Percentiles rank a stretch among this genome's conserved stretches.
Conservation (phyloP, 140 eudicot genomes). For the Ambrosia hybrid region DNA sequence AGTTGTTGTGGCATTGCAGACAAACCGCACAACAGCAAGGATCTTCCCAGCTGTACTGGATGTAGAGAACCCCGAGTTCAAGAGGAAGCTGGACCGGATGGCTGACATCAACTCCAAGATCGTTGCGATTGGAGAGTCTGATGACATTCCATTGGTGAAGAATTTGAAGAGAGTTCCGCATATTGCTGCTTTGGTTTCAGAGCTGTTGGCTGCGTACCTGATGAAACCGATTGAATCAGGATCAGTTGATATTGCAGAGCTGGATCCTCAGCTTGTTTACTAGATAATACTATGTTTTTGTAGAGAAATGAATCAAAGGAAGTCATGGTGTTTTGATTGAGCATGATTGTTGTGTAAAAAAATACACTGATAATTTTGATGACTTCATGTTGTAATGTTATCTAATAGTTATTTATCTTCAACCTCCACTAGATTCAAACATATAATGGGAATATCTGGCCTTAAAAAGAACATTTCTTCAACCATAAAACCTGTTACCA, state of each 20-base stretch:
- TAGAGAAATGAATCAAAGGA: constrained; percentile 15
- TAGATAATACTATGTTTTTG: constrained; percentile 35
- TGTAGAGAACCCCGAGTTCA: constrained; percentile 95
- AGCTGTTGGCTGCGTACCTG: constrained; percentile 84
- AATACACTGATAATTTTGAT: constrained; percentile 34
- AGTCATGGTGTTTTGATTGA: constrained; percentile 30
- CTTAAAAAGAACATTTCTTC: no score
- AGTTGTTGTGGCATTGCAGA: constrained; percentile 46
- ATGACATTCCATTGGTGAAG: constrained; percentile 81
- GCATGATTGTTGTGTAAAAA: constrained; percentile 39
- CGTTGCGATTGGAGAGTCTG: constrained; percentile 62
- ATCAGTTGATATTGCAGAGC: constrained; percentile 82
- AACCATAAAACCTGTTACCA: no score
- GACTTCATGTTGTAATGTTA: constrained; percentile 29
- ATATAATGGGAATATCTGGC: no score
- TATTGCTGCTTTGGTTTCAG: constrained; percentile 83
- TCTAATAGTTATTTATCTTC: not conserved
- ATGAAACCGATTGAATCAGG: constrained; percentile 98
- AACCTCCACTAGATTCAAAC: not conserved
- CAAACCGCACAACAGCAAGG: constrained; percentile 97
- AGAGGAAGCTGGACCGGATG: constrained; percentile 93
- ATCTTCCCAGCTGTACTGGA: constrained; percentile 95
- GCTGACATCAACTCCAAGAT: constrained; percentile 72
- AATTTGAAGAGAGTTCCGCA: constrained; percentile 90
- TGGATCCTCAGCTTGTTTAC: constrained; percentile 91